Percentiles rank a stretch among this genome's conserved stretches.
phyloP scores from a whole-genome alignment of 2,329 filamentous ascomycete genomes.

The Sclerotinia glacialis region DNA sequence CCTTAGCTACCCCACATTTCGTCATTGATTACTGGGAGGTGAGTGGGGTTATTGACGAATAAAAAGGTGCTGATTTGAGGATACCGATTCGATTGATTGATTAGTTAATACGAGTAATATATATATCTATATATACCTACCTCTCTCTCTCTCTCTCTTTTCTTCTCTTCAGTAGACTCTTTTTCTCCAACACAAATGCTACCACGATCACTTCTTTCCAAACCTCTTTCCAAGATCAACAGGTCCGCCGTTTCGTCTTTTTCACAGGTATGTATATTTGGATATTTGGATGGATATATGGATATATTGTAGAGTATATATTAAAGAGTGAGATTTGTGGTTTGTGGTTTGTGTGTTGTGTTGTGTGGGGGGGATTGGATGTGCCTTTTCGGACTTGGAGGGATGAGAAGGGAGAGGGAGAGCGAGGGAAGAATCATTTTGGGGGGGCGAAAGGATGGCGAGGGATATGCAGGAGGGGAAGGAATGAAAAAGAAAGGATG shows the following conservation, averaged over 20 bases:
- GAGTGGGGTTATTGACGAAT: not conserved
- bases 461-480: not conserved
- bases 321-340: not conserved
- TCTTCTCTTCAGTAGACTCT: not conserved
- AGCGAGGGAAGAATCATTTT: not conserved
- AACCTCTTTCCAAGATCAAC: not conserved
- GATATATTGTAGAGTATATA: too few species aligned
- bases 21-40: not conserved
- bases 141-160: not conserved
- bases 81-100: not conserved
- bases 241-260: too few species aligned
- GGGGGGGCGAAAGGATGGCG: not conserved
- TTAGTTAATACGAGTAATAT: not conserved
- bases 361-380: not conserved
- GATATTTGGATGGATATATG: too few species aligned
- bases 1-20: slow-evolving; percentile 8
- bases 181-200: not conserved
- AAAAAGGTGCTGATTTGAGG: not conserved
- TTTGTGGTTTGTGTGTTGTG: not conserved
- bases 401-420: too few species aligned
- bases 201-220: not conserved
- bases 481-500: not conserved
- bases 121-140: too few species aligned
- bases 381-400: not conserved
- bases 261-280: too few species aligned